Evolutionary conservation across 441 rosid genomes (phyloP), one percentile per base, ranked within the genome.

Genomic region (Erodium texanum): DNA sequence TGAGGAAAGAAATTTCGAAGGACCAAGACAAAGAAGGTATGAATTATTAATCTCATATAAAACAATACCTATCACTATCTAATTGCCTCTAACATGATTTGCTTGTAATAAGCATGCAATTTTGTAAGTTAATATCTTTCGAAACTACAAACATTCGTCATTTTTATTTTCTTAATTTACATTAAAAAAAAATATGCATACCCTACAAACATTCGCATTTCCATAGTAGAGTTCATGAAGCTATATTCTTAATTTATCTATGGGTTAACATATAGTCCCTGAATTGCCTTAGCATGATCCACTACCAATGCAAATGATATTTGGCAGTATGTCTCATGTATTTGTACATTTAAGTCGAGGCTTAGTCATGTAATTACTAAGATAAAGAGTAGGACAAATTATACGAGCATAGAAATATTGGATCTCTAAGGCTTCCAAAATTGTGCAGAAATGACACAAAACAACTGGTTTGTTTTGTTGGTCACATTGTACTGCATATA

Each of bases 371-470:
- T 59, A 59, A 29, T 59, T 59, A 59, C 63, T 23, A 59, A 29
- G 63, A 59, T 59, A 14, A 19, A 22, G 22, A 10, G 22, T 59
- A 22, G 63, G 63, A 59, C 63, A 22, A 22, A 22, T 62, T 62
- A 32, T 62, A 27, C 41, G 38, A 62, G 9, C 41, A 15, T 62
- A 32, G 65, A 23, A 62, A 15, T 24, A 32, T 11, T 62, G 65
- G 65, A 62, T n/a, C 65, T 24, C 36, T 62, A 58, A 27, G 58
- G 62, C 54, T 66, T 63, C 54, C 69, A 67, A 22, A 59, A 38
- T 22, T 16, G 64, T 45, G 24, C 32, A 48, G 20, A 41, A 32
- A 34, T 59, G 64, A 24, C 36, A 62, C 38, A 32, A 62, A 24
- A 62, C n/a, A 59, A 22, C 14, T 11, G 9, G 29, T 59, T 22